phyloP scores from a whole-genome alignment of 208 protist species.

The Leishmania major region DNA sequence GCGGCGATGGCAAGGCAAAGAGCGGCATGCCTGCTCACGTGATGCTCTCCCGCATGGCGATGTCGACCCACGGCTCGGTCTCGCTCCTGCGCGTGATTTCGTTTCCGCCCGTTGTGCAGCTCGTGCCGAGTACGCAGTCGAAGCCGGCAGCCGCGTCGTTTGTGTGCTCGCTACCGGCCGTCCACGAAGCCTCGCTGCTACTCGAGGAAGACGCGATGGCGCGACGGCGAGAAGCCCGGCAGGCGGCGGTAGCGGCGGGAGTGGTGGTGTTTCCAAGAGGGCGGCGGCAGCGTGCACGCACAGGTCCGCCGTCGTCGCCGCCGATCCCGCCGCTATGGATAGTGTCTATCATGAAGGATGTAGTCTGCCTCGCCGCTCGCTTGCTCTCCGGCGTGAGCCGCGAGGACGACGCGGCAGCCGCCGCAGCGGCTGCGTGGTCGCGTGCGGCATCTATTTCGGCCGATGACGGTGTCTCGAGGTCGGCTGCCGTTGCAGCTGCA shows the following conservation, averaged over 20 bases:
- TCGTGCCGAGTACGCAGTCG: not conserved
- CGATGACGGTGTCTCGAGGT: slow-evolving; percentile 7
- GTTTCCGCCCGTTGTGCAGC: slow-evolving; percentile 33
- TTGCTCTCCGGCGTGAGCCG: not conserved
- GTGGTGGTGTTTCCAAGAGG: not conserved
- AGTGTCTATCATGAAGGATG: not conserved
- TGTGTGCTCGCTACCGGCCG: slow-evolving; percentile 16
- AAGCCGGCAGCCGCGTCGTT: not conserved
- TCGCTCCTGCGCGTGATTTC: slow-evolving; percentile 33
- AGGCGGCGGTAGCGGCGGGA: slow-evolving; percentile 1
- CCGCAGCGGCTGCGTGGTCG: not conserved
- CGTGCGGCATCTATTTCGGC: not conserved
- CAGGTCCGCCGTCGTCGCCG: not conserved
- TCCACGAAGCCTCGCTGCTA: slow-evolving; percentile 4
- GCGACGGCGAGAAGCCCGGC: slow-evolving; percentile 1
- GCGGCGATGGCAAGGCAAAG: not conserved
- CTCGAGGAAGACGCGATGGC: slow-evolving; percentile 9
- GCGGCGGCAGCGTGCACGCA: not conserved
- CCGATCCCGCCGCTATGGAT: not conserved
- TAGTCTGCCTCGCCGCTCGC: not conserved
- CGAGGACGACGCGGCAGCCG: not conserved
- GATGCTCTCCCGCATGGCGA: slow-evolving; percentile 9
- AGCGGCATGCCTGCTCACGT: not conserved
- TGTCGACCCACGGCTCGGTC: slow-evolving; percentile 6
- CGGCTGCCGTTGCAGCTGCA: slow-evolving; percentile 19